phyloP scores from a whole-genome alignment of 176 grass and related monocot genomes.

The Phyllostachys edulis region DNA sequence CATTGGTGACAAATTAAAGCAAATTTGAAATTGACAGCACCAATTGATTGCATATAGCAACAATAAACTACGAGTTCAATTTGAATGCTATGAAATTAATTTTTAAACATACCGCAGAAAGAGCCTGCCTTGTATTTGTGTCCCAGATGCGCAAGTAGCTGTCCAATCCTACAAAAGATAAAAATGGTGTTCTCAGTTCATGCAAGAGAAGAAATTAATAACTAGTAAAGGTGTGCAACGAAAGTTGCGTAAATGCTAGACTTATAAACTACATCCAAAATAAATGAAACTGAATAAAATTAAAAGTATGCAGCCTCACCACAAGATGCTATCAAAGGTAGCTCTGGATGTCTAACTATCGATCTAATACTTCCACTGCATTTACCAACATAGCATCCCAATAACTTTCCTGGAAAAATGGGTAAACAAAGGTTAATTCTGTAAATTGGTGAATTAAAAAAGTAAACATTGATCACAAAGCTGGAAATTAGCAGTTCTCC shows the following conservation, averaged over 20 bases:
- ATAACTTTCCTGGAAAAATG: constrained; percentile 63
- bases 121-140: constrained; percentile 73
- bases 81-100: not conserved
- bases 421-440: not conserved
- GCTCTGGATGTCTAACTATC: constrained; percentile 74
- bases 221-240: not conserved
- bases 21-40: not conserved
- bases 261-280: not conserved
- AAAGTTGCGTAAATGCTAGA: not conserved
- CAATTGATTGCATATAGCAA: constrained; percentile 3
- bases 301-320: constrained; percentile 48
- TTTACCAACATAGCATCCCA: constrained; percentile 89
- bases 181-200: constrained; percentile 8
- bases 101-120: constrained; percentile 66
- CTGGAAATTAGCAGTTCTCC: not conserved
- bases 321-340: constrained; percentile 86
- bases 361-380: constrained; percentile 98
- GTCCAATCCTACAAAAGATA: constrained; percentile 67
- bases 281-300: not conserved
- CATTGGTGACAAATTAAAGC: not conserved
- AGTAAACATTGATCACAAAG: not conserved
- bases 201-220: not conserved
- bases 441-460: not conserved
- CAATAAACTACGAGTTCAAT: not conserved
- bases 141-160: constrained; percentile 87